phyloP scores from a whole-genome alignment of 768 basidiomycete species.

The Macrolepiota dolichaula region DNA sequence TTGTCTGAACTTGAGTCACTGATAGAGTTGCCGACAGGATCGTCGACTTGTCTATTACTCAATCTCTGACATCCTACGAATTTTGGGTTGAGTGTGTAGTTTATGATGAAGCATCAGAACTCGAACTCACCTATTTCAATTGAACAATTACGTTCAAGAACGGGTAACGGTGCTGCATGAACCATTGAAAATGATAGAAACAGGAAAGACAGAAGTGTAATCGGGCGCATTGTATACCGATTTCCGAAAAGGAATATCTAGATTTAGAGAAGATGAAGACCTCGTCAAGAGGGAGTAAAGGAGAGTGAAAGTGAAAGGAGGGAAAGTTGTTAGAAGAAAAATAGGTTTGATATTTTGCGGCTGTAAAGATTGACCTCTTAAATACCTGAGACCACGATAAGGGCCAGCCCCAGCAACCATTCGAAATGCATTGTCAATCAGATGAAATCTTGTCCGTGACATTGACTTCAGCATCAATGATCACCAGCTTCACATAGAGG shows the following conservation, averaged over 20 bases:
- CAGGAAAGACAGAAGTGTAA: slow-evolving; percentile 1
- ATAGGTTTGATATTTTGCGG: background rate
- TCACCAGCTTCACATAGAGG: too few relatives aligned
- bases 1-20: background rate
- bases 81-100: background rate
- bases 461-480: background rate
- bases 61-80: background rate
- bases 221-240: background rate
- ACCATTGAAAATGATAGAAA: background rate
- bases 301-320: background rate
- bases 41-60: background rate
- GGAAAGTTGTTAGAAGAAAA: background rate
- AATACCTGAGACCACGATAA: too few relatives aligned
- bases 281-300: slow-evolving; percentile 16
- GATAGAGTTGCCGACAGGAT: background rate
- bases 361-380: background rate
- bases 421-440: background rate
- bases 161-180: background rate
- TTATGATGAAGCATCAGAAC: background rate
- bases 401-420: background rate
- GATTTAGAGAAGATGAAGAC: background rate
- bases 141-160: background rate
- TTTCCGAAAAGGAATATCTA: background rate
- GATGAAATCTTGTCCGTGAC: background rate
- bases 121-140: background rate